A percentile compares a stretch with the other conserved stretches of the same genome.
Evolutionary conservation across 2,329 filamentous ascomycete species (phyloP).

Genomic region (Neonectria hederae): DNA sequence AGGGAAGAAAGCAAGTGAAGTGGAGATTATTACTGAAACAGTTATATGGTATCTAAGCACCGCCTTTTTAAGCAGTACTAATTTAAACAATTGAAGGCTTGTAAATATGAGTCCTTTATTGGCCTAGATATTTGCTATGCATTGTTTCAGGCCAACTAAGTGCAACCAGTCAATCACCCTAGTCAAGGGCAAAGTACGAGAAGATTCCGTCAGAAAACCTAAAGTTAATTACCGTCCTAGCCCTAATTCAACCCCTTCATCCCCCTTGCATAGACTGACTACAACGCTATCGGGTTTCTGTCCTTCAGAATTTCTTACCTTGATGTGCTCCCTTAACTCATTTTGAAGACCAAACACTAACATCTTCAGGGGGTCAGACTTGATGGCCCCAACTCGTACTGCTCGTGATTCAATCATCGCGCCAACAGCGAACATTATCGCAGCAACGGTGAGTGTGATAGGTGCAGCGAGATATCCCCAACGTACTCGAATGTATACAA

Average conservation of each 20-base stretch:
- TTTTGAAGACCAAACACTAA: background rate
- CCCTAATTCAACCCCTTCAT: background rate
- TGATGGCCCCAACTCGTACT: background rate
- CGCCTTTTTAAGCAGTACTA: too few relatives aligned
- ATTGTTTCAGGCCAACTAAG: too few relatives aligned
- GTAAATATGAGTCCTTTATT: too few relatives aligned
- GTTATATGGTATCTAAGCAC: too few relatives aligned
- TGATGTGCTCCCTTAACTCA: background rate
- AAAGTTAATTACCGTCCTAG: background rate
- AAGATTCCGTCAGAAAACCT: background rate
- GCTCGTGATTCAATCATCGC: background rate
- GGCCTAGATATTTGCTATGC: too few relatives aligned
- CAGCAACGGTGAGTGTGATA: background rate
- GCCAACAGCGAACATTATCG: background rate
- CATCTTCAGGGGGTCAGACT: constrained; percentile 6
- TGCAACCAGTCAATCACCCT: too few relatives aligned
- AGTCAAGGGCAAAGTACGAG: too few relatives aligned
- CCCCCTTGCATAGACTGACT: background rate
- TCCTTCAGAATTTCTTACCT: background rate
- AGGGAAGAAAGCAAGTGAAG: too few relatives aligned
- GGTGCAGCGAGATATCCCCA: background rate
- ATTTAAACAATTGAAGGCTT: too few relatives aligned
- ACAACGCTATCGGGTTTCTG: background rate
- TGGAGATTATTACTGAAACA: too few relatives aligned
- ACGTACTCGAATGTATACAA: constrained; percentile 4